These are phyloP conservation scores for Aegilops umbellulata DNA, from an alignment of 176 grass and related monocot genomes.

Conservation along the genomic window DNA sequence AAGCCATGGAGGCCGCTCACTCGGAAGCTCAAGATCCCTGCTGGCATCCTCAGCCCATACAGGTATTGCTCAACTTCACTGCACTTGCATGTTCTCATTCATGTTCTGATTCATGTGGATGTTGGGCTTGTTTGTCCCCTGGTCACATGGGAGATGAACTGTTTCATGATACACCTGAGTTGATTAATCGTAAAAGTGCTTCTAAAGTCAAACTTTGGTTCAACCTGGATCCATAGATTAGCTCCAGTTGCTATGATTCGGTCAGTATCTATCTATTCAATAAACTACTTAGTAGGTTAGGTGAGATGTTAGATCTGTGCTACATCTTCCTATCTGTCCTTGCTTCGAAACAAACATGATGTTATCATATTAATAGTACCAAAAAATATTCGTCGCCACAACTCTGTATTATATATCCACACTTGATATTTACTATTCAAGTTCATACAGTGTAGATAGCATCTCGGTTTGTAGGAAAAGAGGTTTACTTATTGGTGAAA, in stretches of 20 bases:
- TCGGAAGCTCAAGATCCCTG: conserved; percentile 75
- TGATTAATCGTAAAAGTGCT: neutral
- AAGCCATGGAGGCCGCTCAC: conserved; percentile 97
- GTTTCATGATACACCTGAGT: neutral
- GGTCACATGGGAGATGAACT: neutral
- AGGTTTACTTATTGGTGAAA: neutral
- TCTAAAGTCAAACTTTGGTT: conserved; percentile 30
- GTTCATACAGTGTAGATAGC: neutral
- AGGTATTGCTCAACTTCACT: conserved; percentile 41
- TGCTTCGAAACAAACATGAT: neutral
- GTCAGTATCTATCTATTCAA: neutral
- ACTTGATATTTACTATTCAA: neutral
- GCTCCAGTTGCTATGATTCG: neutral
- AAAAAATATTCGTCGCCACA: neutral
- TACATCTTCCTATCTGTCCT: neutral
- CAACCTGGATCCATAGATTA: conserved; percentile 21
- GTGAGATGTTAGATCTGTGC: conserved; percentile 28
- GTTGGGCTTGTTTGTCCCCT: neutral
- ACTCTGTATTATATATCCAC: neutral
- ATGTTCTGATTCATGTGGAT: conserved; percentile 1
- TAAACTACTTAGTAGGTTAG: conserved; percentile 7
- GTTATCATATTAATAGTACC: neutral
- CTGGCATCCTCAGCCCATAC: conserved; percentile 83
- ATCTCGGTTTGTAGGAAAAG: neutral
- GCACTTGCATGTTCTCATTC: neutral